These are phyloP conservation scores for Calonectria montana DNA, from an alignment of 2,329 filamentous ascomycete genomes.

Conservation along the genomic window DNA sequence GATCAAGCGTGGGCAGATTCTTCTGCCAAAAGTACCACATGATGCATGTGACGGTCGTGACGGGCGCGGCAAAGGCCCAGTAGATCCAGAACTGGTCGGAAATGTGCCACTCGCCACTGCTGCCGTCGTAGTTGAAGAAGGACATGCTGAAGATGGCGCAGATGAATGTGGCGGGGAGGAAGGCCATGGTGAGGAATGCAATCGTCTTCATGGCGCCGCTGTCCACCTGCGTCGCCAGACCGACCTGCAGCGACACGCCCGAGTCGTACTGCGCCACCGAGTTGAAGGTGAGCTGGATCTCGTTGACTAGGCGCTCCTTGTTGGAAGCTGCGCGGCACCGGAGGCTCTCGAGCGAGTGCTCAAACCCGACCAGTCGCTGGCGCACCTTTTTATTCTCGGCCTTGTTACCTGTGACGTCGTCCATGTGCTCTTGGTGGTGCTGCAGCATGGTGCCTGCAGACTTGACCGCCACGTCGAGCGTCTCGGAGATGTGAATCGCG, in stretches of 20 bases:
- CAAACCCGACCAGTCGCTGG: slow-evolving; percentile 46
- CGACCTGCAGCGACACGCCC: slow-evolving; percentile 51
- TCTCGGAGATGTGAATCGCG: slow-evolving; percentile 57
- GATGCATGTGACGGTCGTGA: slow-evolving; percentile 37
- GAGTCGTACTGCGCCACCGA: slow-evolving; percentile 56
- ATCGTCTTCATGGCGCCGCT: slow-evolving; percentile 64
- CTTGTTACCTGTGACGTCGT: slow-evolving; percentile 19
- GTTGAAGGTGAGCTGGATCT: slow-evolving; percentile 66
- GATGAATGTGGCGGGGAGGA: slow-evolving; percentile 64
- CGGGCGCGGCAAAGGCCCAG: slow-evolving; percentile 46
- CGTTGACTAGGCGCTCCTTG: slow-evolving; percentile 60
- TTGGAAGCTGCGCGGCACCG: slow-evolving; percentile 52
- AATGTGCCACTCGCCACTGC: slow-evolving; percentile 41
- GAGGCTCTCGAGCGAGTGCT: slow-evolving; percentile 49
- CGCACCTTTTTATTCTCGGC: slow-evolving; percentile 32
- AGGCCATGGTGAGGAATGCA: slow-evolving; percentile 59
- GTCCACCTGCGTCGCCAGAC: slow-evolving; percentile 54
- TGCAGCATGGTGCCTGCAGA: slow-evolving; percentile 47
- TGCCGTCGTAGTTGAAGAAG: slow-evolving; percentile 51
- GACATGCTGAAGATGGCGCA: slow-evolving; percentile 60
- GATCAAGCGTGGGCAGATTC: neutral
- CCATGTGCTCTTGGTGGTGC: slow-evolving; percentile 43
- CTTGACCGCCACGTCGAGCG: slow-evolving; percentile 49
- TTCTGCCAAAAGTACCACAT: slow-evolving; percentile 36
- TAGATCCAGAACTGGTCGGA: slow-evolving; percentile 51